Percentiles rank a stretch among this genome's conserved stretches.
These are phyloP conservation scores for Leccinellum albellum DNA, from an alignment of 768 basidiomycete species.

Conservation along the genomic window DNA sequence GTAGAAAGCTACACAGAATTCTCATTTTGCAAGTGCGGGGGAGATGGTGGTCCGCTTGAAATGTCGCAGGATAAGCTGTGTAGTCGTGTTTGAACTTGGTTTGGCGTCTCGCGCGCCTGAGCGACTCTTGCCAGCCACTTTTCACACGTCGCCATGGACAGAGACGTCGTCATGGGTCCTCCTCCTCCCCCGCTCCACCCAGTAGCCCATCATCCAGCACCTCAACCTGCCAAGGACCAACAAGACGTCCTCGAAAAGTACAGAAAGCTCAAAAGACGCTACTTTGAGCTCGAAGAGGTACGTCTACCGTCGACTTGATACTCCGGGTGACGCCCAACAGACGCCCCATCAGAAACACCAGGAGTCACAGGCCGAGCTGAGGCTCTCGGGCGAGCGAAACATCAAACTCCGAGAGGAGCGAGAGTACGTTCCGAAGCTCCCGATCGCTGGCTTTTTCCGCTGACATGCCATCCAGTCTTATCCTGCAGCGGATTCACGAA, in stretches of 20 bases:
- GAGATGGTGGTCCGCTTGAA: background rate
- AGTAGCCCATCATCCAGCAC: constrained; percentile 23
- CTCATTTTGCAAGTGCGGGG: background rate
- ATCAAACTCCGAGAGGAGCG: constrained; percentile 58
- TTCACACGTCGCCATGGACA: constrained; percentile 35
- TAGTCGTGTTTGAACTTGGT: constrained; percentile 35
- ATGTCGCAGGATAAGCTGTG: constrained; percentile 19
- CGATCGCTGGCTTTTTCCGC: background rate
- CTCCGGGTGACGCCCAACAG: background rate
- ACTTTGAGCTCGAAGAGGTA: constrained; percentile 69
- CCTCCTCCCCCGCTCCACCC: constrained; percentile 37
- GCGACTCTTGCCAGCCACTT: constrained; percentile 16
- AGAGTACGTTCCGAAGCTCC: constrained; percentile 42
- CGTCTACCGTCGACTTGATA: constrained; percentile 19
- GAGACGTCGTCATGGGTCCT: constrained; percentile 51
- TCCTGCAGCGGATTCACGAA: constrained; percentile 60
- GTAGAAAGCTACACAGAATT: background rate
- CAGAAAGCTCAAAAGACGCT: constrained; percentile 59
- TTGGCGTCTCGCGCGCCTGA: constrained; percentile 26
- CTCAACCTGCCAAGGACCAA: constrained; percentile 34
- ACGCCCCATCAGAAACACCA: constrained; percentile 48
- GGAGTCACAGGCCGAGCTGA: constrained; percentile 53
- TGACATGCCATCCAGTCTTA: constrained; percentile 35
- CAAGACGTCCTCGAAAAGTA: constrained; percentile 61
- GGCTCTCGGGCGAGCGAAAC: constrained; percentile 60